A percentile compares a stretch with the other conserved stretches of the same genome.
Evolutionary conservation across 2,329 filamentous ascomycete genomes (phyloP).

Genomic region (Paecilomyces formosus): DNA sequence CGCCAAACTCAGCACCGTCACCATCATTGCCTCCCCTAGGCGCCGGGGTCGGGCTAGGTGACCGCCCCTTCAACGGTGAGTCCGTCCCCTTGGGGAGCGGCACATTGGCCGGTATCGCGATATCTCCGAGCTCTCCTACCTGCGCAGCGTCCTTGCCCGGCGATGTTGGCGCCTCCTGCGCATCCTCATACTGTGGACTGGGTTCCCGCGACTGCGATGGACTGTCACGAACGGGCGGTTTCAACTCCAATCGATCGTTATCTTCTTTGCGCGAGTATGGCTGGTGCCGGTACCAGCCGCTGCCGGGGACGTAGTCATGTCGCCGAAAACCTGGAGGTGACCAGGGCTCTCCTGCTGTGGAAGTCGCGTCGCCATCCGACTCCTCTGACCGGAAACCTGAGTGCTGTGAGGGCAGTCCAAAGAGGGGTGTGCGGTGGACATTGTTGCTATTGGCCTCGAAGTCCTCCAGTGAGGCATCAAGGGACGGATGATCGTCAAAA

Average conservation of each 20-base stretch:
- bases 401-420: slow-evolving; percentile 51
- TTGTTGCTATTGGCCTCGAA: slow-evolving; percentile 48
- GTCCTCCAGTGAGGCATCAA: slow-evolving; percentile 55
- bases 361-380: slow-evolving; percentile 28
- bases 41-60: slow-evolving; percentile 45
- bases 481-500: slow-evolving; percentile 53
- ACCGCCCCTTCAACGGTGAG: slow-evolving; percentile 51
- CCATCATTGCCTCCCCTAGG: slow-evolving; percentile 22
- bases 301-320: slow-evolving; percentile 44
- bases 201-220: slow-evolving; percentile 49
- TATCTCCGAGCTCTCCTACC: slow-evolving; percentile 36
- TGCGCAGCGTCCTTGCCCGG: slow-evolving; percentile 16
- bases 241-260: slow-evolving; percentile 29
- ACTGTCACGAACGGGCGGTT: slow-evolving; percentile 35
- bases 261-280: slow-evolving; percentile 39
- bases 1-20: slow-evolving; percentile 28
- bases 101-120: slow-evolving; percentile 48
- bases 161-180: slow-evolving; percentile 35
- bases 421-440: slow-evolving; percentile 41
- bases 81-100: slow-evolving; percentile 48
- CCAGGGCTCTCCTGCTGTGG: slow-evolving; percentile 46
- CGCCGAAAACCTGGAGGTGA: slow-evolving; percentile 58
- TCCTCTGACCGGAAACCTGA: slow-evolving; percentile 55
- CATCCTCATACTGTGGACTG: slow-evolving; percentile 55
- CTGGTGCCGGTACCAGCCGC: slow-evolving; percentile 47